These are phyloP conservation scores for Alopecurus myosuroides DNA, from an alignment of 176 grass and related monocot species.

Conservation along the genomic window DNA sequence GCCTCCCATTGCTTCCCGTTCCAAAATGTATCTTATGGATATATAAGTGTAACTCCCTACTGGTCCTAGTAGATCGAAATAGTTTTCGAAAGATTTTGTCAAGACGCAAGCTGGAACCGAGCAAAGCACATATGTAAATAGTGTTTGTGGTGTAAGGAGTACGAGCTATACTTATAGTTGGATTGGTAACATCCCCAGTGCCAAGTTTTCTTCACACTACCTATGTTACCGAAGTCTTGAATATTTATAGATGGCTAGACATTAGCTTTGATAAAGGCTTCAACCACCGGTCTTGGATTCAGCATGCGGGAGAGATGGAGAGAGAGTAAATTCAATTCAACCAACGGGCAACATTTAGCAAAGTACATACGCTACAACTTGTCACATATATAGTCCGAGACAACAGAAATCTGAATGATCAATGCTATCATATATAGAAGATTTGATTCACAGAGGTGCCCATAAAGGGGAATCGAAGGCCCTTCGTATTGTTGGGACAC, in stretches of 20 bases:
- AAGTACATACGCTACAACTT: no score
- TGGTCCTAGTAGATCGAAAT: not conserved
- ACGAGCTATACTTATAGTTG: not conserved
- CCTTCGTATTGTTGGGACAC: no score
- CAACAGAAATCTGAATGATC: no score
- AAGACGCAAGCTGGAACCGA: not conserved
- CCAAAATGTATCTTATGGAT: not conserved
- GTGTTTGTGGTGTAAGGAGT: not conserved
- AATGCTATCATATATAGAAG: no score
- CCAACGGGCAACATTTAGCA: no score
- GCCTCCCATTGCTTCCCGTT: not conserved
- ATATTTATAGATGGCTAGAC: not conserved
- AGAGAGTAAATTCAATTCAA: no score
- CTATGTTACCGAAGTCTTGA: not conserved
- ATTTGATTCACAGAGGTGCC: no score
- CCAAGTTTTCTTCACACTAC: not conserved
- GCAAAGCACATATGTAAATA: not conserved
- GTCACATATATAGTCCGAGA: no score
- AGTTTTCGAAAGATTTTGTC: not conserved
- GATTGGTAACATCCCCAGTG: not conserved
- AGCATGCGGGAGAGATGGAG: no score
- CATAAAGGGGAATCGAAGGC: no score
- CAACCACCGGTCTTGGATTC: not conserved
- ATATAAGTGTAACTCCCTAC: not conserved
- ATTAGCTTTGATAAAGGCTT: not conserved